These are phyloP conservation scores for Trametes maxima DNA, from an alignment of 768 basidiomycete species.

Conservation along the genomic window DNA sequence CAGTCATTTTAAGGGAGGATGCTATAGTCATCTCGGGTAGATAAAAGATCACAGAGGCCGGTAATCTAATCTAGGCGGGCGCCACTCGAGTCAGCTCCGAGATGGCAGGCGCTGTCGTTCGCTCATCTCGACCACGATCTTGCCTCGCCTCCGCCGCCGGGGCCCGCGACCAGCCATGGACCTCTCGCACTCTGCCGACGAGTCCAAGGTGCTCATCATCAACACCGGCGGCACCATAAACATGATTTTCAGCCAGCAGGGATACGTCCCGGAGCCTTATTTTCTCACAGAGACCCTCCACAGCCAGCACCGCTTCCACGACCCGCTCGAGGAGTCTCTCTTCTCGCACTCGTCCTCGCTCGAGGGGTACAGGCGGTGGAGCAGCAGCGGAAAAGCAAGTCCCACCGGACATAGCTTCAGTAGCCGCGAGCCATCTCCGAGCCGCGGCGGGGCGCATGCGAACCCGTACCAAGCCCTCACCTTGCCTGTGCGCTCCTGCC, in stretches of 20 bases:
- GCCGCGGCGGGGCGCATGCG: constrained; percentile 38
- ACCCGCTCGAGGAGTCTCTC: constrained; percentile 83
- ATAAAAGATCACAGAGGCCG: constrained; percentile 4
- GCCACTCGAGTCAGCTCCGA: background rate
- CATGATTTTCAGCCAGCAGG: constrained; percentile 76
- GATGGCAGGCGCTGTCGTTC: constrained; percentile 16
- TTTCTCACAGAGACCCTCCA: constrained; percentile 84
- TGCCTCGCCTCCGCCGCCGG: constrained; percentile 3
- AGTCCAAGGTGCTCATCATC: constrained; percentile 82
- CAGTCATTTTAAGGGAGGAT: constrained; percentile 22
- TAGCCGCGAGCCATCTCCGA: constrained; percentile 25
- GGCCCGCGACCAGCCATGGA: constrained; percentile 43
- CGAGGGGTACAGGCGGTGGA: constrained; percentile 80
- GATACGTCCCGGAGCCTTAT: constrained; percentile 84
- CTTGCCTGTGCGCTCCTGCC: constrained; percentile 64
- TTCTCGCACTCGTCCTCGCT: constrained; percentile 82
- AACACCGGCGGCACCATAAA: constrained; percentile 93
- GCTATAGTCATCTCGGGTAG: constrained; percentile 2
- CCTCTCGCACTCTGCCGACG: constrained; percentile 52
- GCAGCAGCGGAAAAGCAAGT: constrained; percentile 59
- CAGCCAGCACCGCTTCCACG: constrained; percentile 88
- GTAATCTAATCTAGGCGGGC: constrained; percentile 24
- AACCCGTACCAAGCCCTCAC: constrained; percentile 37
- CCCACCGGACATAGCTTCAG: constrained; percentile 35
- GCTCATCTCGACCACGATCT: constrained; percentile 13